Evolutionary conservation across 768 basidiomycete genomes (phyloP).

Genomic region (Tephrocybe sp.): DNA sequence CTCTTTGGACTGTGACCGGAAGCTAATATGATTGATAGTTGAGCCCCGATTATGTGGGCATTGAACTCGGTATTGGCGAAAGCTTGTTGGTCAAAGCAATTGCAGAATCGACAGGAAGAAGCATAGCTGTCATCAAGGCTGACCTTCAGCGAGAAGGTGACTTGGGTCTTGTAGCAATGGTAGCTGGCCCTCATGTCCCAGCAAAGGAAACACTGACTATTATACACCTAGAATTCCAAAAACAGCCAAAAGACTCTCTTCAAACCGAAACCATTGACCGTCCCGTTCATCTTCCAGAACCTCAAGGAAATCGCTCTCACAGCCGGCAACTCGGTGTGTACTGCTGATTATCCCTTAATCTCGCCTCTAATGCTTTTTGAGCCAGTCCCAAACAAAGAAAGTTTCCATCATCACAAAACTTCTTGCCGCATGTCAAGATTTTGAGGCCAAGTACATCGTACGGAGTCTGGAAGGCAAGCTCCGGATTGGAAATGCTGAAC

Average conservation of each 20-base stretch:
- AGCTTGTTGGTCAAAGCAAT: slow-evolving; percentile 94
- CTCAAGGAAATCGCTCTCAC: slow-evolving; percentile 88
- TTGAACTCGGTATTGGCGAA: slow-evolving; percentile 96
- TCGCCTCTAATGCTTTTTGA: slow-evolving; percentile 5
- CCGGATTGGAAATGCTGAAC: slow-evolving; percentile 94
- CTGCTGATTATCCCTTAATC: not conserved
- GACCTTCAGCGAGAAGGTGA: slow-evolving; percentile 96
- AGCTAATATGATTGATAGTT: slow-evolving; percentile 45
- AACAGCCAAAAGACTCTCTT: slow-evolving; percentile 91
- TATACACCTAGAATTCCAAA: slow-evolving; percentile 71
- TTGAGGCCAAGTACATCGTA: slow-evolving; percentile 95
- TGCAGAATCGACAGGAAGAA: slow-evolving; percentile 91
- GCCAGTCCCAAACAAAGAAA: slow-evolving; percentile 92
- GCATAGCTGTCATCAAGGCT: slow-evolving; percentile 74
- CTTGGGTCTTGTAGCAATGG: slow-evolving; percentile 95
- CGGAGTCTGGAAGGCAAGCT: slow-evolving; percentile 96
- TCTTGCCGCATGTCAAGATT: slow-evolving; percentile 85
- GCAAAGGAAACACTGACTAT: slow-evolving; percentile 2
- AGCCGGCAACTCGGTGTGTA: slow-evolving; percentile 70
- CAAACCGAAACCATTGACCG: slow-evolving; percentile 87
- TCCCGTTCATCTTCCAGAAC: slow-evolving; percentile 87
- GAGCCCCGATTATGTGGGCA: slow-evolving; percentile 91
- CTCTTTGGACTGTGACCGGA: slow-evolving; percentile 9
- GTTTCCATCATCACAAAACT: slow-evolving; percentile 93
- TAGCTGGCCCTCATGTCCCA: slow-evolving; percentile 27